Evolutionary conservation across 352 stramenopile genomes (phyloP).

Genomic region (Phytopythium montanum): DNA sequence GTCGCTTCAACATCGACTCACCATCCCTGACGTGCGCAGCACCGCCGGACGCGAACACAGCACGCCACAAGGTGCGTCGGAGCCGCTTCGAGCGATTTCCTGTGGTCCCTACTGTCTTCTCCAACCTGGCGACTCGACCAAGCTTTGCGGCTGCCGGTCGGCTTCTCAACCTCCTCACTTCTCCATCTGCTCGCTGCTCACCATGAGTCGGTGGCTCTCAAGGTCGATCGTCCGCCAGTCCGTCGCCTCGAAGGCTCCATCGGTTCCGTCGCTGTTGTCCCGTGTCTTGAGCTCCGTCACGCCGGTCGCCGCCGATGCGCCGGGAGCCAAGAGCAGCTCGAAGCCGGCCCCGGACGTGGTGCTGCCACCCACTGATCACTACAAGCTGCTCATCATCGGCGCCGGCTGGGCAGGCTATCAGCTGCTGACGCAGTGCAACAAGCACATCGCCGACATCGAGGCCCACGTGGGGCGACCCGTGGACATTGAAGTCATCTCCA

Average conservation of each 20-base stretch:
- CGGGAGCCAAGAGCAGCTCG: neutral
- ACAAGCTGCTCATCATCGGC: constrained; percentile 73
- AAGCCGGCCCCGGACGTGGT: neutral
- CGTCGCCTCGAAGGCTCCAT: neutral
- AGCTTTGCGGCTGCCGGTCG: too few relatives aligned
- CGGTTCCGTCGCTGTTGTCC: neutral
- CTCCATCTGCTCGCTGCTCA: neutral
- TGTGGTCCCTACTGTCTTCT: neutral
- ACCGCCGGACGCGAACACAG: neutral
- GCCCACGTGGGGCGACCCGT: constrained; percentile 41
- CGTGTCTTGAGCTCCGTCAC: neutral
- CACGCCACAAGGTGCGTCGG: neutral
- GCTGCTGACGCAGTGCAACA: constrained; percentile 73
- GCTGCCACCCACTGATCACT: constrained; percentile 31
- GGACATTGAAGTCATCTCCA: constrained; percentile 76
- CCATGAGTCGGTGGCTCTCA: neutral
- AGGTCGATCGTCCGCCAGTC: too few relatives aligned
- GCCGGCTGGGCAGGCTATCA: constrained; percentile 80
- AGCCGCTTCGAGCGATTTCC: neutral
- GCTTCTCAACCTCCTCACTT: neutral
- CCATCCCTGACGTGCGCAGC: neutral
- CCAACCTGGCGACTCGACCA: too few relatives aligned
- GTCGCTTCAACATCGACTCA: neutral
- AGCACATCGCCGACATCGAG: constrained; percentile 73
- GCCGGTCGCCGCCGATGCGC: neutral